Evolutionary conservation across 2,329 filamentous ascomycete species (phyloP).

Genomic region (Lachnellula arida): DNA sequence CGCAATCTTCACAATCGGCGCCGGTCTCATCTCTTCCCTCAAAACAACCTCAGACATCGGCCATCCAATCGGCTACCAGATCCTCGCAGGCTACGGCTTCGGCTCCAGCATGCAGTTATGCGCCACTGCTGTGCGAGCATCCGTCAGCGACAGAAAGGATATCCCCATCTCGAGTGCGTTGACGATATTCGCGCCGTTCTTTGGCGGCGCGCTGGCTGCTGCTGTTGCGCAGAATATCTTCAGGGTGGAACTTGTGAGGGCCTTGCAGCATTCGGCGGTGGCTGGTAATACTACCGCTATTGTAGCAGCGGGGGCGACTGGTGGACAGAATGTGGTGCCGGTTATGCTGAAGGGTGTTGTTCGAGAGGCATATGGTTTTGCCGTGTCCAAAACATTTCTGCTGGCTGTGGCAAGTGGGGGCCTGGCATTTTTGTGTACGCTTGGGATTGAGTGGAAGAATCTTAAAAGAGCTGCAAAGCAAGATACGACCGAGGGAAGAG

Average conservation of each 20-base stretch:
- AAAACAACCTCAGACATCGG: slow-evolving; percentile 16
- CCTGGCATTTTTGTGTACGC: slow-evolving; percentile 7
- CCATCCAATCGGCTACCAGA: slow-evolving; percentile 52
- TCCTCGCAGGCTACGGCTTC: slow-evolving; percentile 49
- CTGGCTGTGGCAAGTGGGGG: slow-evolving; percentile 40
- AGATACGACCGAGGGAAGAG: not conserved
- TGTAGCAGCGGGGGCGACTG: slow-evolving; percentile 37
- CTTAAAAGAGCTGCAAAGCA: slow-evolving; percentile 1
- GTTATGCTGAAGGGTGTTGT: slow-evolving; percentile 46
- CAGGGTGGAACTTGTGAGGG: slow-evolving; percentile 11
- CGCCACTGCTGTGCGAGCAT: slow-evolving; percentile 49
- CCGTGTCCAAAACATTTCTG: slow-evolving; percentile 48
- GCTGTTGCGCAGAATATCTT: slow-evolving; percentile 48
- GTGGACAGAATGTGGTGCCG: slow-evolving; percentile 54
- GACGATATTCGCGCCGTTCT: slow-evolving; percentile 47
- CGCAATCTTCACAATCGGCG: slow-evolving; percentile 32
- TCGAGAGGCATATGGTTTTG: slow-evolving; percentile 50
- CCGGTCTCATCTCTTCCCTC: slow-evolving; percentile 52
- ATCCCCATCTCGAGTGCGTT: slow-evolving; percentile 43
- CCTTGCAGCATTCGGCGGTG: slow-evolving; percentile 4
- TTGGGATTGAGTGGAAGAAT: slow-evolving; percentile 12
- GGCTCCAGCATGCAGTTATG: slow-evolving; percentile 54
- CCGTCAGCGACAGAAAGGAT: slow-evolving; percentile 43
- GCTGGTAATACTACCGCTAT: slow-evolving; percentile 37
- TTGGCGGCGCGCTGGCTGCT: slow-evolving; percentile 53